Base-by-base conservation (phyloP, 495 filamentous ascomycete genomes). In the Saxophila tyrrhenica region DNA sequence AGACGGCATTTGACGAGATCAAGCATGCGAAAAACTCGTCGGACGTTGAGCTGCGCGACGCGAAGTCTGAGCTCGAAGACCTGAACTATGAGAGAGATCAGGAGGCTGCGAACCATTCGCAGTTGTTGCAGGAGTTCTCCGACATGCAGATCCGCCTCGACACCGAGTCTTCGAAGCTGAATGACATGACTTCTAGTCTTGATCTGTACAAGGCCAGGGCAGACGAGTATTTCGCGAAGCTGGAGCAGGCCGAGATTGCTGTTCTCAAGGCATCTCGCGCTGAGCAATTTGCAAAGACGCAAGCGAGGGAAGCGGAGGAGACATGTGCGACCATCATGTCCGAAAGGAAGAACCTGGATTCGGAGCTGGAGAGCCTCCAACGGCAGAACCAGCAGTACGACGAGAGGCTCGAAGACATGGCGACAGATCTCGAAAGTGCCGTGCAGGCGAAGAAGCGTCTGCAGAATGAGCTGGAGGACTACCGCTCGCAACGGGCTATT, bases 381-480 rank as follows among this genome's bases (percentile, higher is more conserved):
- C 82, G 83, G 25, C 87, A 92, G 63, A 86, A 85, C 22, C 90
- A 96, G 71, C 81, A 85, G 35, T 81, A 86, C 21, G 91, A 96
- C 65, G 92, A 91, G 66, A 85, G 83, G 57, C 77, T 97, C 61
- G 92, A 97, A 61, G 92, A 98, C 67, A 73, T 97, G 56, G 84
- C 85, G 9, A 88, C 91, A 5, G 92, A 98, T 67, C 77, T 96
- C 5, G 83, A 89, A 41, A 83, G 79, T 39, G 91, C 88, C 15
- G 70, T 88, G 21, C 90, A 96, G 71, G 81, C 89, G 7, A 95
- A 94, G 74, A 95, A 94, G 67, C 81, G 92, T 43, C 79, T 98
- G 5, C 92, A 98, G 69, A 90, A 98, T 64, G 92, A 98, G 67
- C 85, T 98, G 3, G 92, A 97, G 70, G 92, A 98, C 65, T 98